Percentiles rank a stretch among this genome's conserved stretches.
Evolutionary conservation across 257 asterid species (phyloP).

Genomic region (Solanum habrochaites): DNA sequence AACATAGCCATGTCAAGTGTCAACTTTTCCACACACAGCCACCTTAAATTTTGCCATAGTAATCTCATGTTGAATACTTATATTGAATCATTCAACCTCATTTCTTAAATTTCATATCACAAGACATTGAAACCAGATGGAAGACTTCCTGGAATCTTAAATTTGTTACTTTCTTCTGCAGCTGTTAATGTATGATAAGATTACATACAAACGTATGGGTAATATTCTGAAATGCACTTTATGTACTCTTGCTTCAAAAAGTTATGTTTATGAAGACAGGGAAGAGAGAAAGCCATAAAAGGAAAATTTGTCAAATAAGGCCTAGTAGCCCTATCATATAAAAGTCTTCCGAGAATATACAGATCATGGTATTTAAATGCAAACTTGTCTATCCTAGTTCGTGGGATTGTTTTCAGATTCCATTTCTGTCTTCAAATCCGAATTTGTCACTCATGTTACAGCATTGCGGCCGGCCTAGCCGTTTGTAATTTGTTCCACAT

Average conservation of each 20-base stretch:
- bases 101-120: not conserved
- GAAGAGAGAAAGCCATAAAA: not conserved
- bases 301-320: not conserved
- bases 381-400: not conserved
- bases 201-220: not conserved
- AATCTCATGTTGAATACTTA: not conserved
- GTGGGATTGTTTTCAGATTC: not conserved
- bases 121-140: not conserved
- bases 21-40: not conserved
- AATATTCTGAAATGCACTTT: not conserved
- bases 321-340: not conserved
- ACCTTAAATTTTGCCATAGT: not conserved
- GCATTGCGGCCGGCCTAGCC: conserved; percentile 10
- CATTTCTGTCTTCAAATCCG: not conserved
- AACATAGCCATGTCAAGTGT: not conserved
- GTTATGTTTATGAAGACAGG: not conserved
- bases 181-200: not conserved
- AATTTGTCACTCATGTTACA: conserved; percentile 18
- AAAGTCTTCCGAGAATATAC: not conserved
- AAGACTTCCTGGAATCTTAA: not conserved
- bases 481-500: conserved; percentile 15
- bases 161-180: not conserved
- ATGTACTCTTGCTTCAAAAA: not conserved
- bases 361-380: not conserved
- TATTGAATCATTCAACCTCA: not conserved